Evolutionary conservation across 1,284 basidiomycete genomes (phyloP), one percentile per base, ranked within the genome.

Genomic region (Porogramme epimiltina): DNA sequence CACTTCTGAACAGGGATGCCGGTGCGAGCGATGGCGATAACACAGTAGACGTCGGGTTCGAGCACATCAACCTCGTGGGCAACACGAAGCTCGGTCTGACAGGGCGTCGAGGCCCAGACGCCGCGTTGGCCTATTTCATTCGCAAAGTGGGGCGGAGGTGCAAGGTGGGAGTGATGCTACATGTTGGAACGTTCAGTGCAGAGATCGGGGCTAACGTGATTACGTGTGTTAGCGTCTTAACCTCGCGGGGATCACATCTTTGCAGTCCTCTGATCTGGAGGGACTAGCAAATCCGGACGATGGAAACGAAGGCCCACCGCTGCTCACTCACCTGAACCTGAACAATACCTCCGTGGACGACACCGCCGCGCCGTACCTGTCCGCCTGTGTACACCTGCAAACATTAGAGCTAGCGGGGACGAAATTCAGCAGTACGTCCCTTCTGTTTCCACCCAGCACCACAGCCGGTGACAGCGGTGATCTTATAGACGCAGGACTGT

Each of bases 281-380:
- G 79, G 81, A 2, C 65, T 88, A 3, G 48, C 78, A 18, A 22
- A 55, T 16, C 61, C 76, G 1, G 70, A 71, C 13, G 56, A 61
- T 42, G 40, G 49, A 36, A 60, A 66, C 22, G 64, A 73, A 16
- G 66, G 54, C 3, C 55, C 59, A 2, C 70, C 80, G 0, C 62
- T 60, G 11, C 62, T 87, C 4, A 71, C 78, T 54, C 73, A 71
- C 3, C 71, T 89, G 4, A 70, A 75, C n/a, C 67, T 89, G 22
- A 85, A 81, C 56, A 81, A 84, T 53, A 87, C 86, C 0, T 66
- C 71, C 3, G 73, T 89, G 25, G 82, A 82, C 45, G 85, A 88
- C 52, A 71, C 73, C 3, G 78, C 78, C 3, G 74, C 77, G 0
- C 69, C 68, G 1, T 87, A 72, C 59, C 74, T 89, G 34, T 72